Evolutionary conservation across 352 stramenopile species (phyloP), one percentile per base, ranked within the genome.

Genomic region (Globisporangium sylvaticum): DNA sequence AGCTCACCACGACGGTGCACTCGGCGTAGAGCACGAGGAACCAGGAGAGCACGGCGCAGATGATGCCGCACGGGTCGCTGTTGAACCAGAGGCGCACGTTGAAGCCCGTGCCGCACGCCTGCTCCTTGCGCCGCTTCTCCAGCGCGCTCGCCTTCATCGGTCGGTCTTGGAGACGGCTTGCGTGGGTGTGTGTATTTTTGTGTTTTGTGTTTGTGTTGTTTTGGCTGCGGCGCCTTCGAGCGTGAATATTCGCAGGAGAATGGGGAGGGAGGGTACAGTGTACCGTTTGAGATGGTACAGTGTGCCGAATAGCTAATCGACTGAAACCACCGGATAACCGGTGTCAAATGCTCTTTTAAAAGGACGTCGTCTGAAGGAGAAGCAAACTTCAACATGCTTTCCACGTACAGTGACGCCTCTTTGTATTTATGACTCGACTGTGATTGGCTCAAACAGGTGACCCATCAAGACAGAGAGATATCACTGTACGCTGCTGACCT

Each of bases 1-100:
- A n/a, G n/a, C n/a, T n/a, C n/a, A 96, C 89, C 67, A 95, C 84
- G 73, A 97, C 85, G 54, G 91, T 88, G 71, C 90, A 96, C 77
- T 97, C 91, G 46, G 88, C 90, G 72, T 96, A 98, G 20, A 92
- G 77, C 60, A 98, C 77, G 58, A 98, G 84, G 32, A 91, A 84
- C 88, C 90, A 97, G 3, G 94, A 98, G 55, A 98, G 78, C 50
- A 78, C 73, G 34, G 91, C 92, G 70, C 92, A 98, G 54, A 98
- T 88, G 39, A 98, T 64, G 0, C 94, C 94, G 71, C 94, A 98
- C 14, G 86, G 84, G 65, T 98, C 94, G 31, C 70, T 84, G 72
- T 98, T 98, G 68, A 88, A 94, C 93, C 93, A 98, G 18, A 93
- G 71, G 37, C 81, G 84, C 62, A 89, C 80, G 61, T 89, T 78